phyloP scores from a whole-genome alignment of 352 stramenopile species.

The Globisporangium iwayamae region DNA sequence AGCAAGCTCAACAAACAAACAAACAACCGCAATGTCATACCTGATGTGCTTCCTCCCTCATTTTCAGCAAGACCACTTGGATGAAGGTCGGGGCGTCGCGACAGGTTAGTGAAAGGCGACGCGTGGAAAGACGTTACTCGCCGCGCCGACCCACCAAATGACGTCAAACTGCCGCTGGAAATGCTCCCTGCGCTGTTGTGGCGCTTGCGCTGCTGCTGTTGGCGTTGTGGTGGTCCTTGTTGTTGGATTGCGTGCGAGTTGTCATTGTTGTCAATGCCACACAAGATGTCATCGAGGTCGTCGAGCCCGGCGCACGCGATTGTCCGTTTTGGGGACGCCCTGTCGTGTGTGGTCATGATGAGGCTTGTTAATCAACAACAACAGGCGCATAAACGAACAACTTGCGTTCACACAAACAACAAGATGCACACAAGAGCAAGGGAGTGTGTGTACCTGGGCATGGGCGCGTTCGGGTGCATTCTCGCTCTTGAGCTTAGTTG shows the following conservation, averaged over 20 bases:
- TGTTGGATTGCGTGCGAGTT: too few species aligned
- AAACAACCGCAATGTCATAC: too few species aligned
- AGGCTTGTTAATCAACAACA: neutral
- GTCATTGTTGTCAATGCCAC: slow-evolving; percentile 25
- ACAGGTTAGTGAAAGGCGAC: slow-evolving; percentile 8
- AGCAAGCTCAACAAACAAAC: neutral
- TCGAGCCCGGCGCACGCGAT: slow-evolving; percentile 55
- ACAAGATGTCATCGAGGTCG: slow-evolving; percentile 40
- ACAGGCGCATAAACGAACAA: neutral
- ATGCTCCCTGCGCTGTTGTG: slow-evolving; percentile 47
- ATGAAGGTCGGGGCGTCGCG: neutral
- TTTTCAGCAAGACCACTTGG: neutral
- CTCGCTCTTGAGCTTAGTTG: neutral
- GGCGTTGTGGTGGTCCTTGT: too few species aligned
- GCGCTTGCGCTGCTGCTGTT: slow-evolving; percentile 37
- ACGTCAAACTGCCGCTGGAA: slow-evolving; percentile 14
- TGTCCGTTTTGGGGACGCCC: slow-evolving; percentile 57
- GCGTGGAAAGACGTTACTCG: slow-evolving; percentile 13
- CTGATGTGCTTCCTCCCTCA: neutral
- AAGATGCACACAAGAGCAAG: too few species aligned
- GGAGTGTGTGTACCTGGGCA: too few species aligned
- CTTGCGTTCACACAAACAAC: neutral
- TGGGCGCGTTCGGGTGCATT: slow-evolving; percentile 33
- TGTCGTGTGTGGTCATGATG: slow-evolving; percentile 10
- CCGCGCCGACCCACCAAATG: neutral